phyloP scores from a whole-genome alignment of 345 rosid genomes.

The Acer campestre region DNA sequence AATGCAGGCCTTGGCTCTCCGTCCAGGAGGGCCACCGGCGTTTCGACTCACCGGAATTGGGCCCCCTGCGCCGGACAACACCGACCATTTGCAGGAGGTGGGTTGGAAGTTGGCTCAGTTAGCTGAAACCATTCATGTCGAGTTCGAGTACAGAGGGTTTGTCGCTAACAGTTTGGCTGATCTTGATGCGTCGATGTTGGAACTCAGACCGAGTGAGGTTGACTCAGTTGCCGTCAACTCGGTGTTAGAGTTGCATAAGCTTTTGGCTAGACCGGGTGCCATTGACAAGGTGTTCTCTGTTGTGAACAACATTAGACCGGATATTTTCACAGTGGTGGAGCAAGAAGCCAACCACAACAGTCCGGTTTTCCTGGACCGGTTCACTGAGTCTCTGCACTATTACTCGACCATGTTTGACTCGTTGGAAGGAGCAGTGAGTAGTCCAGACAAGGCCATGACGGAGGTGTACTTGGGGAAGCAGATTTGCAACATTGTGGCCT shows the following conservation, averaged over 20 bases:
- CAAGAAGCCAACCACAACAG: slow-evolving; percentile 87
- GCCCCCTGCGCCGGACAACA: slow-evolving; percentile 63
- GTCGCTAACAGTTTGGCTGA: slow-evolving; percentile 78
- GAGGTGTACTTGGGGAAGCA: slow-evolving; percentile 83
- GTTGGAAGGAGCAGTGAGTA: slow-evolving; percentile 55
- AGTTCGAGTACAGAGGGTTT: slow-evolving; percentile 79
- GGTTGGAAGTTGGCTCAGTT: slow-evolving; percentile 78
- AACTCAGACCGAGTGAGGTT: slow-evolving; percentile 50
- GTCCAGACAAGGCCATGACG: slow-evolving; percentile 68
- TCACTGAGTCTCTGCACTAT: slow-evolving; percentile 80
- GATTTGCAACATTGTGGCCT: slow-evolving; percentile 82
- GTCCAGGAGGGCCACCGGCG: slow-evolving; percentile 78
- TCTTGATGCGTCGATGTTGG: slow-evolving; percentile 75
- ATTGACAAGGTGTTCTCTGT: slow-evolving; percentile 61
- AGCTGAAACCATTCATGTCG: slow-evolving; percentile 64
- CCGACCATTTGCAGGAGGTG: slow-evolving; percentile 67
- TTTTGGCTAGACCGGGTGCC: slow-evolving; percentile 63
- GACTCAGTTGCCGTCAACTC: slow-evolving; percentile 87
- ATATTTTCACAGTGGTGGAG: slow-evolving; percentile 75
- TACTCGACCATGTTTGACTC: slow-evolving; percentile 88
- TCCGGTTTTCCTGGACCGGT: slow-evolving; percentile 76
- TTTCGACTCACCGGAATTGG: slow-evolving; percentile 85
- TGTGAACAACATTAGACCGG: slow-evolving; percentile 67
- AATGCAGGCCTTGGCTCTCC: slow-evolving; percentile 75
- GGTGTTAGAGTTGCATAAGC: slow-evolving; percentile 72